phyloP scores from a whole-genome alignment of 2,329 filamentous ascomycete species.

The Laburnicola sp. region DNA sequence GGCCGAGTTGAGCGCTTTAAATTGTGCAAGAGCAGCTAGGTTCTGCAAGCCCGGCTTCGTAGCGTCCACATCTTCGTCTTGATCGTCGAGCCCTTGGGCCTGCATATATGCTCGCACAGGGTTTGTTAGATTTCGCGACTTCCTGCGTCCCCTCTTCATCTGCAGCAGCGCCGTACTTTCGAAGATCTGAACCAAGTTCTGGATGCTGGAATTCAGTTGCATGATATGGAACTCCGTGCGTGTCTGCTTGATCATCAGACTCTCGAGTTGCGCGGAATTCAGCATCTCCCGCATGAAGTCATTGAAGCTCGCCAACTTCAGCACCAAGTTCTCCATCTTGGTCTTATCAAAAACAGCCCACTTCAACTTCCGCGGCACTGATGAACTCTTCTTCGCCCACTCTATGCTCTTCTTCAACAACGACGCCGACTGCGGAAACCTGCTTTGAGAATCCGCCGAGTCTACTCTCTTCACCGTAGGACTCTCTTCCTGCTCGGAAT shows the following conservation, averaged over 20 bases:
- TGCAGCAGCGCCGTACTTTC: constrained; percentile 22
- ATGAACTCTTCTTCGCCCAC: constrained; percentile 32
- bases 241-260: constrained; percentile 33
- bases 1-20: constrained; percentile 43
- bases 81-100: constrained; percentile 25
- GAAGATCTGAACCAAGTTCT: constrained; percentile 42
- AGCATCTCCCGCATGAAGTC: constrained; percentile 44
- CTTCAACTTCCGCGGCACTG: constrained; percentile 30
- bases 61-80: constrained; percentile 15
- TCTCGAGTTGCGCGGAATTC: constrained; percentile 33
- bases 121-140: constrained; percentile 12
- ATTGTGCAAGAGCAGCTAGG: constrained; percentile 39
- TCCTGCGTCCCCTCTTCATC: constrained; percentile 11
- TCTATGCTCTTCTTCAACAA: constrained; percentile 35
- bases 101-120: constrained; percentile 22
- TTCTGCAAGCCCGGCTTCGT: constrained; percentile 18
- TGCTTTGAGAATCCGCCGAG: constrained; percentile 24
- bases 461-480: constrained; percentile 18
- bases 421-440: constrained; percentile 35
- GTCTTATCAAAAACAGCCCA: constrained; percentile 40
- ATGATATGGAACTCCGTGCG: constrained; percentile 45
- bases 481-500: constrained; percentile 14
- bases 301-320: constrained; percentile 40
- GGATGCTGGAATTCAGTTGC: constrained; percentile 41
- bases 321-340: constrained; percentile 37